A percentile compares a stretch with the other conserved stretches of the same genome.
Evolutionary conservation across 805 yeast species (phyloP).

Genomic region (Schwanniomyces polymorphus): DNA sequence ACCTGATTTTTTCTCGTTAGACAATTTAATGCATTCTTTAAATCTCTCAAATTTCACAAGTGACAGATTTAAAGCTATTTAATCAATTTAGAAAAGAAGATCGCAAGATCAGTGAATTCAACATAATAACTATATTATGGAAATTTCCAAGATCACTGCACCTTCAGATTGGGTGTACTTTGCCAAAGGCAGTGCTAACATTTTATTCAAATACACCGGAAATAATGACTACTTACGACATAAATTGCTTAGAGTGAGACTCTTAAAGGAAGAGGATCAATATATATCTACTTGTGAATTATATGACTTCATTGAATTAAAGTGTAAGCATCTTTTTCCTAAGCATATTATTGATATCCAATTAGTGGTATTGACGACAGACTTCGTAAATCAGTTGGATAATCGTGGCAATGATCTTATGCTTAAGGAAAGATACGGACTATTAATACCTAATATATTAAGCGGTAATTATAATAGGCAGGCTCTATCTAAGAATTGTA

Average conservation of each 20-base stretch:
- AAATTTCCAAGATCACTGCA: conserved; percentile 31
- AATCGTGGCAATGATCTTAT: conserved; percentile 25
- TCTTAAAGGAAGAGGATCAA: conserved; percentile 33
- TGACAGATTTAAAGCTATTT: neutral
- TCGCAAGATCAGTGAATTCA: neutral
- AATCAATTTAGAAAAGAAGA: neutral
- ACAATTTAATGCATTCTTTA: neutral
- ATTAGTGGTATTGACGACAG: conserved; percentile 27
- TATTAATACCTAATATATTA: conserved; percentile 43
- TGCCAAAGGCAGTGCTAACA: conserved; percentile 52
- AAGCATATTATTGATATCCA: conserved; percentile 31
- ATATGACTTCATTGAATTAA: conserved; percentile 37
- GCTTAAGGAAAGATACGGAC: conserved; percentile 42
- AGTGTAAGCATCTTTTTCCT: conserved; percentile 30
- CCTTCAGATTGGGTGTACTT: conserved; percentile 46
- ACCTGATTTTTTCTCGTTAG: neutral
- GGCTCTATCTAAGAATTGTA: conserved; percentile 35
- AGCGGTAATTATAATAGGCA: conserved; percentile 28
- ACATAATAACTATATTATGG: conserved; percentile 20
- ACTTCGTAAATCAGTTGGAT: conserved; percentile 28
- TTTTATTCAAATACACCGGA: conserved; percentile 44
- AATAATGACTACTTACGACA: conserved; percentile 25
- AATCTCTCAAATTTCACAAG: neutral
- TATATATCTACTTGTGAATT: conserved; percentile 41
- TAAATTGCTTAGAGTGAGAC: conserved; percentile 39